Conservation (phyloP, 257 asterid genomes). For the Solanum infundibuliforme region DNA sequence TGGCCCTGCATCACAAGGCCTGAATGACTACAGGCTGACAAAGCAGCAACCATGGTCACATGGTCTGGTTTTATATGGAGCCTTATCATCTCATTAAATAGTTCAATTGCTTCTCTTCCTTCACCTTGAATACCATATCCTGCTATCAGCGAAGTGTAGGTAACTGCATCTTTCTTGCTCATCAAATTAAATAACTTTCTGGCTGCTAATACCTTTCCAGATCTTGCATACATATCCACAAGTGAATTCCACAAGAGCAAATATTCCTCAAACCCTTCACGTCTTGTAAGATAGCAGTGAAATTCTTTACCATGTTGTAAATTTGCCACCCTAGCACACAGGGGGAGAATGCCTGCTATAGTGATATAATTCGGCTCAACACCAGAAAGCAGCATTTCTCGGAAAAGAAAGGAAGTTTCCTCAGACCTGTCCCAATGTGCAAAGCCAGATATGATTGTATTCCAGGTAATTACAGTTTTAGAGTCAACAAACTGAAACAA, state of each 20-base stretch:
- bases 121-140: conserved; percentile 78
- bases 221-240: conserved; percentile 73
- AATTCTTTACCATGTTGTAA: conserved; percentile 70
- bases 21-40: conserved; percentile 89
- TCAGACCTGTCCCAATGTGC: conserved; percentile 46
- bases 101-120: conserved; percentile 46
- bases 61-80: conserved; percentile 58
- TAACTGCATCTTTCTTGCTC: conserved; percentile 55
- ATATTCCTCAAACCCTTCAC: conserved; percentile 33
- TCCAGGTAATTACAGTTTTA: conserved; percentile 56
- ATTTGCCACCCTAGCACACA: conserved; percentile 75
- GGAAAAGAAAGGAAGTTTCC: conserved; percentile 55
- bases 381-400: conserved; percentile 47
- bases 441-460: conserved; percentile 71
- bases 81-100: conserved; percentile 60
- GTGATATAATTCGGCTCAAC: conserved; percentile 64
- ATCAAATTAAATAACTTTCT: conserved; percentile 51
- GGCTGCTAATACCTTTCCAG: conserved; percentile 63
- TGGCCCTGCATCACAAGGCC: conserved; percentile 62
- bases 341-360: conserved; percentile 68
- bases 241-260: conserved; percentile 65
- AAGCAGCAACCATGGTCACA: conserved; percentile 61
- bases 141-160: conserved; percentile 77
- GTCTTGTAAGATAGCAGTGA: conserved; percentile 58
- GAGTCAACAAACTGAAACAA: conserved; percentile 39